Conservation (phyloP, 768 basidiomycete species). For the Pleurotus cornucopiae region DNA sequence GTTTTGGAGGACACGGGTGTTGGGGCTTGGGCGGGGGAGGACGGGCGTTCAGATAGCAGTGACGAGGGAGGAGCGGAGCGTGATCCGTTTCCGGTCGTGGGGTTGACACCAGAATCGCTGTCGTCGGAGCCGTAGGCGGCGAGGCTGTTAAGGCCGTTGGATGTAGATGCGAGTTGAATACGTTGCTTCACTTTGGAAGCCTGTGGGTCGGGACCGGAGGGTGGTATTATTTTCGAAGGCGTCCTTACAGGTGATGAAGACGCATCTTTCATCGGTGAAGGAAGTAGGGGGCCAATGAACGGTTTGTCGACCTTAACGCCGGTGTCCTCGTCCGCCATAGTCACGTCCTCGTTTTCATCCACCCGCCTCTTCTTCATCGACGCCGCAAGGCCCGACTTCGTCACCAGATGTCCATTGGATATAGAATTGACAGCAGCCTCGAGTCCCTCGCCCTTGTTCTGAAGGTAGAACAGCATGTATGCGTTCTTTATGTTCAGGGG, state of each 20-base stretch:
- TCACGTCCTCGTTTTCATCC: slow-evolving; percentile 18
- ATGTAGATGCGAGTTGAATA: slow-evolving; percentile 36
- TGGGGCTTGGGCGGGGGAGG: slow-evolving; percentile 19
- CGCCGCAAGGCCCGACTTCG: slow-evolving; percentile 39
- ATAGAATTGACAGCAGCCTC: slow-evolving; percentile 53
- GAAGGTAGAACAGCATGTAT: slow-evolving; percentile 91
- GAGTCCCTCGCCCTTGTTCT: slow-evolving; percentile 70
- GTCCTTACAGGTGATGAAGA: slow-evolving; percentile 17
- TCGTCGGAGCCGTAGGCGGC: slow-evolving; percentile 25
- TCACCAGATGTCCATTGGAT: slow-evolving; percentile 6
- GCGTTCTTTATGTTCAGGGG: slow-evolving; percentile 74
- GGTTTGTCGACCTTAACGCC: slow-evolving; percentile 44
- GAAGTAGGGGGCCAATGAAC: slow-evolving; percentile 67
- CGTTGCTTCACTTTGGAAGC: slow-evolving; percentile 48
- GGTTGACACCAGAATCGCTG: slow-evolving; percentile 14
- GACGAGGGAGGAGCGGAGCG: slow-evolving; percentile 10
- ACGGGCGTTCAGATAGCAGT: slow-evolving; percentile 20
- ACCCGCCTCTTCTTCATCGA: slow-evolving; percentile 47
- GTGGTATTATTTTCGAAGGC: slow-evolving; percentile 16
- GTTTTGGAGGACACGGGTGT: slow-evolving; percentile 24
- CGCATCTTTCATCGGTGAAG: slow-evolving; percentile 33
- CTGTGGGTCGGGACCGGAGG: slow-evolving; percentile 41
- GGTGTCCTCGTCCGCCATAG: slow-evolving; percentile 39
- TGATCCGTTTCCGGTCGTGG: neutral
- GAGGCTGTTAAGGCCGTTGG: slow-evolving; percentile 19